Conservation (phyloP, 2,329 filamentous ascomycete genomes). For the Delphinella strobiligena region DNA sequence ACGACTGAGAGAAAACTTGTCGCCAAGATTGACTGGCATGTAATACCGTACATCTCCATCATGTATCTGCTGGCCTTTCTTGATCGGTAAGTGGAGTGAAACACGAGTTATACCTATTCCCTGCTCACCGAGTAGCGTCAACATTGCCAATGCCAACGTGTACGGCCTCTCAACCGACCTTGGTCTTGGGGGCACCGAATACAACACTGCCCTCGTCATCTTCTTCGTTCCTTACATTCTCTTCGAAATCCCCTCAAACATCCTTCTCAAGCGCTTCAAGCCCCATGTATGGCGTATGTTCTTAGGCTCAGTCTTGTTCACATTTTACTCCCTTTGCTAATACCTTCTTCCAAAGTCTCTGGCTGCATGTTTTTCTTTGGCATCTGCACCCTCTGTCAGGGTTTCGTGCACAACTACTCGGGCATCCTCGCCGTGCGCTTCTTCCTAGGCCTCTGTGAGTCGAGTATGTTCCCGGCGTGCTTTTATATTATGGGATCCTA, state of each 20-base stretch:
- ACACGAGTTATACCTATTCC: background rate
- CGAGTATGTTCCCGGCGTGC: conserved; percentile 54
- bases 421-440: conserved; percentile 69
- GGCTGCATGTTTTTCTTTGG: conserved; percentile 79
- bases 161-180: conserved; percentile 37
- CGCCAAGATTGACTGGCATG: conserved; percentile 33
- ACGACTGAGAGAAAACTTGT: conserved; percentile 36
- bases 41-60: conserved; percentile 38
- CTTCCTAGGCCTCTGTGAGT: conserved; percentile 57
- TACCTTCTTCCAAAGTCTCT: conserved; percentile 12
- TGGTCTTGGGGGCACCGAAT: conserved; percentile 29
- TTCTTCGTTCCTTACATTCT: conserved; percentile 44
- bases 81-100: conserved; percentile 23
- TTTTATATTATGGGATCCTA: conserved; percentile 46
- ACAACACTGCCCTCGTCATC: conserved; percentile 40
- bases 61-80: conserved; percentile 39
- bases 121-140: conserved; percentile 26
- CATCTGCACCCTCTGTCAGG: conserved; percentile 62
- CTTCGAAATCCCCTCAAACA: conserved; percentile 41
- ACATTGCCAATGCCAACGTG: conserved; percentile 42
- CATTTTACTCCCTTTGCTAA: background rate
- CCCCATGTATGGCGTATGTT: conserved; percentile 34
- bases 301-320: background rate
- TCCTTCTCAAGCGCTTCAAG: conserved; percentile 39
- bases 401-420: conserved; percentile 63